Evolutionary conservation across 2,329 filamentous ascomycete species (phyloP).

Genomic region (Tolypocladium pustulatum): DNA sequence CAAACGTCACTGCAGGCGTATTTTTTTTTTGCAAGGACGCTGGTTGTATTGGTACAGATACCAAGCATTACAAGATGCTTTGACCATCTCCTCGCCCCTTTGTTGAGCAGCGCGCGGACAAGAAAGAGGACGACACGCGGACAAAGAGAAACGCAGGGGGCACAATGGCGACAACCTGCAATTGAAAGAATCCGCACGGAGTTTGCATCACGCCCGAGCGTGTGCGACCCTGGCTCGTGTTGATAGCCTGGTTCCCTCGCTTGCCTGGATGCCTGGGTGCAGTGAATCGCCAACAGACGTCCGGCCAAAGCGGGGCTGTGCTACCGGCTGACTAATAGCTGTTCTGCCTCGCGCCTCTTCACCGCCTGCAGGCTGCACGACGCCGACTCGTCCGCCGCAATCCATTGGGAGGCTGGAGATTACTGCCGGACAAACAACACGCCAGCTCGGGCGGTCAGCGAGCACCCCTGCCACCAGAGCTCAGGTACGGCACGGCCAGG

Average conservation of each 20-base stretch:
- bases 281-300: too few species aligned
- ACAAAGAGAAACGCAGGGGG: background rate
- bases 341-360: background rate
- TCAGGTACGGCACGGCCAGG: background rate
- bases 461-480: background rate
- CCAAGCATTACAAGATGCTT: background rate
- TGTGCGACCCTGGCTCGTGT: too few species aligned
- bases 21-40: too few species aligned
- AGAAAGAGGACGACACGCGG: background rate
- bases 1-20: too few species aligned
- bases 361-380: background rate
- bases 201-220: background rate
- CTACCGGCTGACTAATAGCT: background rate
- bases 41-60: background rate
- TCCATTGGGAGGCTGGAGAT: slow-evolving; percentile 1
- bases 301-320: too few species aligned
- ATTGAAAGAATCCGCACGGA: background rate
- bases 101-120: background rate
- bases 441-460: background rate
- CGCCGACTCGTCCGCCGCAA: background rate
- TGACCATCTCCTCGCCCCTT: background rate
- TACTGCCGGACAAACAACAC: slow-evolving; percentile 3
- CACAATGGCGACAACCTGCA: background rate
- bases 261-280: too few species aligned
- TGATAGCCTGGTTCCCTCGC: background rate